Base-by-base conservation (phyloP, 805 yeast species). In the Candida argentea region DNA sequence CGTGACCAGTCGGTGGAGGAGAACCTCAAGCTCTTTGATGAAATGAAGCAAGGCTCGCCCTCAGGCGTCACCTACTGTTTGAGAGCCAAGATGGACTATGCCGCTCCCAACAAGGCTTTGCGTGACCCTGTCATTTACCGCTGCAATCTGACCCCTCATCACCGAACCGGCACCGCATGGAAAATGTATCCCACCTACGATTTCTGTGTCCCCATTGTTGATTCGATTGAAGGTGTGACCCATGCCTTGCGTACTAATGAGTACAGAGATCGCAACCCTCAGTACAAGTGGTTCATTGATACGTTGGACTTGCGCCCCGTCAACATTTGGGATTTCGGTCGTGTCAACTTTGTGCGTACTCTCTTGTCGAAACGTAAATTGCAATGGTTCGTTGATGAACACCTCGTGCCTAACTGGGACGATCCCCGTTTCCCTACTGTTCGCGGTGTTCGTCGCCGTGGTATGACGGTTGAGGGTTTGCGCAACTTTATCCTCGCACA, bases 391-490 rank as follows among this genome's bases (percentile, higher is more conserved):
- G 98, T 91, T 38, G 97, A 91, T 66, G 80, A 84, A 56, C 65
- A 73, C 24, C 67, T 79, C 45, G 99, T 91, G 34, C 48, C 70
- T 14, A 86, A 85, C 63, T 91, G 99, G 99, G 96, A 91, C 51
- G 99, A 91, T 58, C 98, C 99, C 45, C 74, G 99, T 58, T 91
- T 91, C 85, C 99, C 99, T 43, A 91, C 99, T 26, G 95, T 91
- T 22, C 79, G 97, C 60, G 99, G 99, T 67, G 95, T 89, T 30
- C 84, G 96, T 68, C 79, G 98, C 70, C 82, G 99, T 67, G 99
- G 99, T 67, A 91, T 91, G 99, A 76, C 95, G 22, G 93, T 91
- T 38, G 96, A 91, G 65, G 99, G 97, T 41, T 74, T 91, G 56
- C 76, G 89, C 60, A 82, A 83, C 69, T 91, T 91, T 48, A 82